A percentile compares a stretch with the other conserved stretches of the same genome.
Evolutionary conservation across 768 basidiomycete genomes (phyloP).

Genomic region (Lactifluus rugatus): DNA sequence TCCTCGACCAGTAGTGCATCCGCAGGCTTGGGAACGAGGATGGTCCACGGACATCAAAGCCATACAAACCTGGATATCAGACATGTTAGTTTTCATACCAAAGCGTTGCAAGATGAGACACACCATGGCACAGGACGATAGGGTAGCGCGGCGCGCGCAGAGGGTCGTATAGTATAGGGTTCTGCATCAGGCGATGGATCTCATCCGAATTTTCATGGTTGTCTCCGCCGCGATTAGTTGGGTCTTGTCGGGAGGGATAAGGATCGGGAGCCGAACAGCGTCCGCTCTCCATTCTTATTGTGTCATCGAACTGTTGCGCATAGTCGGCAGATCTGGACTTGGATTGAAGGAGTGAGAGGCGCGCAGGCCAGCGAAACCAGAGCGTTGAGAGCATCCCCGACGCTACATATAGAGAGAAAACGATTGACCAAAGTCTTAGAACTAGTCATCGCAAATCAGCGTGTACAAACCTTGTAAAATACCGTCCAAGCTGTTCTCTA

Average conservation of each 20-base stretch:
- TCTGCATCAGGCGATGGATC: constrained; percentile 62
- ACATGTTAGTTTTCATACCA: neutral
- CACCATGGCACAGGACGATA: constrained; percentile 94
- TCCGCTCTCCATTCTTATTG: neutral
- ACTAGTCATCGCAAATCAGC: neutral
- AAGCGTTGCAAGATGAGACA: neutral
- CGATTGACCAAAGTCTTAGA: neutral
- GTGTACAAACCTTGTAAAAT: constrained; percentile 5
- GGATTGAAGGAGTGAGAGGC: neutral
- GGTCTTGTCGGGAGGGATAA: neutral
- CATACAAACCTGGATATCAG: constrained; percentile 66
- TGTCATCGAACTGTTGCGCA: neutral
- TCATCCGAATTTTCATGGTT: constrained; percentile 29
- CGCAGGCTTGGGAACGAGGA: constrained; percentile 50
- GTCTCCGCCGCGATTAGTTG: neutral
- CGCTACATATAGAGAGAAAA: neutral
- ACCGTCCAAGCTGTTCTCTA: neutral
- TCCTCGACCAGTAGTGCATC: constrained; percentile 91
- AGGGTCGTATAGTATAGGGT: constrained; percentile 73
- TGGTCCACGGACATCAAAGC: constrained; percentile 87
- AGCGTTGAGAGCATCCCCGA: neutral
- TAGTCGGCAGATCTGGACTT: neutral
- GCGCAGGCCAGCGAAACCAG: constrained; percentile 12
- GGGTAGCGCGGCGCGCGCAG: constrained; percentile 75
- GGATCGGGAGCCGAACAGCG: neutral